Evolutionary conservation across 371 early-diverging fungal genomes (phyloP).

Genomic region (Gilbertella persicaria): DNA sequence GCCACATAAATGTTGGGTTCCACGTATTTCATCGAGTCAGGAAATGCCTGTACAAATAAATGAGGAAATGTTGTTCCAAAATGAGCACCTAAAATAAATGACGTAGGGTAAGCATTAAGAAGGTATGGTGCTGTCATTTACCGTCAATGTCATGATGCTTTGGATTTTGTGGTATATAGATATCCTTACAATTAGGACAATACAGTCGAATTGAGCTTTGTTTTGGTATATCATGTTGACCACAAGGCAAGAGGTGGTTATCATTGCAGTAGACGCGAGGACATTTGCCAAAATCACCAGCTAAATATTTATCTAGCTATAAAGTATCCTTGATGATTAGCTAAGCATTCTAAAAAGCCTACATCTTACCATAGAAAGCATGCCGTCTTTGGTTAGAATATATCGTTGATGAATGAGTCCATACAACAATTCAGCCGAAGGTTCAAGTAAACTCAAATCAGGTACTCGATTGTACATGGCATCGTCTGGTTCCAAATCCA

Average conservation of each 20-base stretch:
- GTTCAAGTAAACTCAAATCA: constrained; percentile 43
- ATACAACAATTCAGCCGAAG: constrained; percentile 68
- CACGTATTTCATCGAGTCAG: constrained; percentile 62
- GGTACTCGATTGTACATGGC: constrained; percentile 45
- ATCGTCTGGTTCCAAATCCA: constrained; percentile 75
- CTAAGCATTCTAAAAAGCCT: not conserved
- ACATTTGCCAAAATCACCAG: constrained; percentile 85
- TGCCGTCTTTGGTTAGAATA: constrained; percentile 75
- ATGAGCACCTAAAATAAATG: constrained; percentile 68
- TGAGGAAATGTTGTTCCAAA: constrained; percentile 97
- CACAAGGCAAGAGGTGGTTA: constrained; percentile 78
- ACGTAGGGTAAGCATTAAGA: not conserved
- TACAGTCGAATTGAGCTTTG: constrained; percentile 69
- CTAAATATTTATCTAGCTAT: constrained; percentile 69
- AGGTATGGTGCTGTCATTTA: constrained; percentile 22
- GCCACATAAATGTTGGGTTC: constrained; percentile 62
- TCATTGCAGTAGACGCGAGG: constrained; percentile 77
- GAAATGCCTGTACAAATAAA: constrained; percentile 84
- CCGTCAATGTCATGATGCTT: constrained; percentile 80
- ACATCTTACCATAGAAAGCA: constrained; percentile 68
- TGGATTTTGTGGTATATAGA: constrained; percentile 79
- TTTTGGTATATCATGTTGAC: constrained; percentile 71
- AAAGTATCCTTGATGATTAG: not conserved
- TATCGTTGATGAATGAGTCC: constrained; percentile 85
- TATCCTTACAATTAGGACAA: constrained; percentile 85